These are phyloP conservation scores for Paraglomus brasilianum DNA, from an alignment of 192 early-diverging fungal genomes.

Conservation along the genomic window DNA sequence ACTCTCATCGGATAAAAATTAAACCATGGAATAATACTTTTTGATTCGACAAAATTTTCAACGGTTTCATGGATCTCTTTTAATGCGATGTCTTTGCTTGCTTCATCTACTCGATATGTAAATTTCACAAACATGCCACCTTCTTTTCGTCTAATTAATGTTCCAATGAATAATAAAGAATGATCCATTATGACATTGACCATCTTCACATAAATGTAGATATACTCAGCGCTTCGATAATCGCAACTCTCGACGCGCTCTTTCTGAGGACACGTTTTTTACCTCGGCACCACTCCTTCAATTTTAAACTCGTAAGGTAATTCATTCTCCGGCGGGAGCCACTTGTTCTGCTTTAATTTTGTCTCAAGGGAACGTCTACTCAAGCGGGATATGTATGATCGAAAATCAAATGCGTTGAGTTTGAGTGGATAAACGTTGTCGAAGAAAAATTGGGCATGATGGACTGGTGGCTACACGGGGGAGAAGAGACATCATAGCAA, in stretches of 20 bases:
- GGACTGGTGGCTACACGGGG: neutral
- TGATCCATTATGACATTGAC: too few species aligned
- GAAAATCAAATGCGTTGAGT: constrained; percentile 42
- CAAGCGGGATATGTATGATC: constrained; percentile 42
- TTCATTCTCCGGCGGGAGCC: constrained; percentile 44
- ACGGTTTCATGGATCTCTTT: constrained; percentile 48
- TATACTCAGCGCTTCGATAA: neutral
- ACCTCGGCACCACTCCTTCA: constrained; percentile 52
- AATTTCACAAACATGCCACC: constrained; percentile 59
- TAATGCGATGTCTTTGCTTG: constrained; percentile 35
- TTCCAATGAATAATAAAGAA: neutral
- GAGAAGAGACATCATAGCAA: too few species aligned
- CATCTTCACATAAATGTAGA: neutral
- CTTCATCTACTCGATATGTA: constrained; percentile 39
- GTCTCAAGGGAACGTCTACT: constrained; percentile 28
- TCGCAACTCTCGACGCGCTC: neutral
- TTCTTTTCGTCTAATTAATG: constrained; percentile 39
- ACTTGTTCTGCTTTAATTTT: constrained; percentile 37
- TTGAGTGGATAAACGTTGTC: constrained; percentile 51
- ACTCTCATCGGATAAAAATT: constrained; percentile 62
- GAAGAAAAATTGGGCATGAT: constrained; percentile 42
- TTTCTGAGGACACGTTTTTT: too few species aligned
- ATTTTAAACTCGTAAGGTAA: constrained; percentile 53
- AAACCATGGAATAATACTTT: constrained; percentile 61
- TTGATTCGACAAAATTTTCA: constrained; percentile 51